Evolutionary conservation across 2,329 filamentous ascomycete genomes (phyloP).

Genomic region (Xylaria multiplex): DNA sequence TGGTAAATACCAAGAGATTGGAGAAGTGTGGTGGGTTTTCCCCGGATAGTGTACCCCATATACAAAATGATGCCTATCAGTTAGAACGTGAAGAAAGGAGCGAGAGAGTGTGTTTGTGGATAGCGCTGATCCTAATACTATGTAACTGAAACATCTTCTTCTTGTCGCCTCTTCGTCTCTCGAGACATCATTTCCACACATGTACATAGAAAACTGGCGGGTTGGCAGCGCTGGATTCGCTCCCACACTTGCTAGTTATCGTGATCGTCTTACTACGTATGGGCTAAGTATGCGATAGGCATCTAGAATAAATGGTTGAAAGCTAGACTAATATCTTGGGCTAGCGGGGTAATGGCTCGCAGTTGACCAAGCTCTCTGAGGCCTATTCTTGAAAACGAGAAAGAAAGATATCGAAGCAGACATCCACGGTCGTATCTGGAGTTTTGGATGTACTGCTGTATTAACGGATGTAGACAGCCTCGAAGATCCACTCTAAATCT

Average conservation of each 20-base stretch:
- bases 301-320: conserved; percentile 19
- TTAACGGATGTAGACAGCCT: not conserved
- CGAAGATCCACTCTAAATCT: not conserved
- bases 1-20: not conserved
- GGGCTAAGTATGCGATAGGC: conserved; percentile 19
- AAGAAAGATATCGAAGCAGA: not conserved
- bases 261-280: not conserved
- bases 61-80: not conserved
- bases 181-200: conserved; percentile 4
- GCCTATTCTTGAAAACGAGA: not conserved
- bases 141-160: not conserved
- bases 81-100: not conserved
- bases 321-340: conserved; percentile 11
- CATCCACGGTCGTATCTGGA: not conserved
- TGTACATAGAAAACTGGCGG: not conserved
- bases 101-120: not conserved
- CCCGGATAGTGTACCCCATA: not conserved
- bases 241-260: not conserved
- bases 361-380: not conserved
- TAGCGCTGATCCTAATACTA: conserved; percentile 1
- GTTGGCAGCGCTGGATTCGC: not conserved
- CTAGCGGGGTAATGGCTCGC: conserved; percentile 3
- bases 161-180: not conserved
- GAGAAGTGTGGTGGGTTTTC: conserved; percentile 6
- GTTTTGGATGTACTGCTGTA: not conserved